Base-by-base conservation (phyloP, 73 alveolate species). In the Paramecium bursaria region DNA sequence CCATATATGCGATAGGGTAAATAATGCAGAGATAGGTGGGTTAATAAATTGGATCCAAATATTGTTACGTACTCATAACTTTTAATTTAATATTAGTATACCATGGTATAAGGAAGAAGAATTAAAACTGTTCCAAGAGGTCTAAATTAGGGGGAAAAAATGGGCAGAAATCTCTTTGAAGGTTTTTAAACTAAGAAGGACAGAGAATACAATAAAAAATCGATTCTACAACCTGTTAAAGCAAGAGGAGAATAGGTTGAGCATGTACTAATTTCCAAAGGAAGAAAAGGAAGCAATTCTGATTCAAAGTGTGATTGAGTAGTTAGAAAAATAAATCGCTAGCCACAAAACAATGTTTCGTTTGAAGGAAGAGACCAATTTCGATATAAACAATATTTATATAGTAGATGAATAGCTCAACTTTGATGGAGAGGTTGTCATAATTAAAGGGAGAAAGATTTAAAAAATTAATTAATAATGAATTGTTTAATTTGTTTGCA, bases 21-120 rank as follows among this genome's bases (percentile, higher is more conserved):
- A 42, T 67, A 67, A 19, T 67, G 82, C 19, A 11, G 82, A 67
- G 82, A 67, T 17, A 67, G 82, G 44, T 67, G 82, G 82, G 82
- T 67, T 7, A 67, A 67, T 67, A 67, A 67, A 67, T 42, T 67
- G 21, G 82, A 67, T 57, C 82, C 82, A 30, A 67, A 67, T 7
- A 67, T 67, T 39, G 42, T 67, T 31, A 35, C 33, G 82, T 67
- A 67, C 21, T 35, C 5, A 30, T 67, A 21, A 17, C 4, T 31
- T 27, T 39, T 39, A 7, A 35, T 31, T 39, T 67, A 25, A n/a
- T n/a, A 39, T 39, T 31, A 67, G 82, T 19, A 14, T 67, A 67
- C 82, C 82, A 35, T 67, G 82, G 82, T 33, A 39, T 15, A 67
- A 42, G 5, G 82, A 67, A 27, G 82, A 67, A 42, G 82, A 67